A percentile compares a stretch with the other conserved stretches of the same genome.
phyloP scores from a whole-genome alignment of 2,329 filamentous ascomycete genomes.

The Aureobasidium lini region DNA sequence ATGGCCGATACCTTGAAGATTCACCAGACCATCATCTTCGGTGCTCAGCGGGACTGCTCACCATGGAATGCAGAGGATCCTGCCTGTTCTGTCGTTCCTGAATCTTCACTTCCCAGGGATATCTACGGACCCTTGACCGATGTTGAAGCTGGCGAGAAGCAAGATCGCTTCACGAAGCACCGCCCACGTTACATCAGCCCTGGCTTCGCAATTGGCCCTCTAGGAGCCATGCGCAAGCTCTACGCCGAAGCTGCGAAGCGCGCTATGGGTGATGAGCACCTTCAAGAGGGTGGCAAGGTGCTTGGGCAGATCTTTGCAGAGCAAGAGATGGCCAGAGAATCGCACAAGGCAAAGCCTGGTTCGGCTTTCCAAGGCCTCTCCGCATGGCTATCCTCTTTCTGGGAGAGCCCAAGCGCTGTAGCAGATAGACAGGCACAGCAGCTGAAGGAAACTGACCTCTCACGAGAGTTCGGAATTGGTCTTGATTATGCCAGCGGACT shows the following conservation, averaged over 20 bases:
- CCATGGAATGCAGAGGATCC: constrained; percentile 35
- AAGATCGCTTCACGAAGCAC: constrained; percentile 24
- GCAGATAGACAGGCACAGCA: not conserved
- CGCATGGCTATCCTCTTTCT: not conserved
- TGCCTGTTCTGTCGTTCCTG: constrained; percentile 47
- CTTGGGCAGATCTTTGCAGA: constrained; percentile 26
- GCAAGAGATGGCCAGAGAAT: constrained; percentile 25
- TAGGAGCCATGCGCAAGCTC: constrained; percentile 23
- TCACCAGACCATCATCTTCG: constrained; percentile 49
- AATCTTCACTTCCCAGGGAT: constrained; percentile 43
- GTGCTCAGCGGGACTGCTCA: constrained; percentile 47
- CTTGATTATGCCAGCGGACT: constrained; percentile 24
- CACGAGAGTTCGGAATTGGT: constrained; percentile 26
- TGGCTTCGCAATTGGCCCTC: constrained; percentile 20
- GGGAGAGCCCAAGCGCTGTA: not conserved
- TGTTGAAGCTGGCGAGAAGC: constrained; percentile 36
- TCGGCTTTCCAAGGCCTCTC: not conserved
- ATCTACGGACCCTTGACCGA: constrained; percentile 43
- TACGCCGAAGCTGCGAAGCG: constrained; percentile 27
- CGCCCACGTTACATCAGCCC: constrained; percentile 36
- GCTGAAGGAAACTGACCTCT: constrained; percentile 24
- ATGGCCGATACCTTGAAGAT: constrained; percentile 29
- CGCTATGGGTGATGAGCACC: constrained; percentile 19
- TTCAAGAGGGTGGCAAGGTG: constrained; percentile 31
- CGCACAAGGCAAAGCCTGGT: constrained; percentile 14